Percentiles rank a stretch among this genome's conserved stretches.
Conservation (phyloP, 257 asterid species). For the Solanum pimpinellifolium region DNA sequence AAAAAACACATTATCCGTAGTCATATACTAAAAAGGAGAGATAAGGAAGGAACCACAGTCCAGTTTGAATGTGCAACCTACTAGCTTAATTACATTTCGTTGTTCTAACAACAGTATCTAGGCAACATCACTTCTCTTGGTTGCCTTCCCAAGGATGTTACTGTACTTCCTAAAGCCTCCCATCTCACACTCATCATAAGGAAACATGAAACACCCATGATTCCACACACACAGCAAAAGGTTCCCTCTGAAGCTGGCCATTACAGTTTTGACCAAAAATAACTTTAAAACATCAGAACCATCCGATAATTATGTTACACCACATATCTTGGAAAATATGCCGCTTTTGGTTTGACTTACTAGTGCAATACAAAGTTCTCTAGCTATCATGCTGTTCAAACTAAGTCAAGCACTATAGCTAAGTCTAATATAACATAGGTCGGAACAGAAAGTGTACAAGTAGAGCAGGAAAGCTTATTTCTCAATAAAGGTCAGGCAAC, state of each 20-base stretch:
- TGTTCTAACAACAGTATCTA: neutral
- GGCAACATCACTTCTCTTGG: neutral
- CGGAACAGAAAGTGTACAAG: neutral
- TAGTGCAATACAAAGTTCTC: neutral
- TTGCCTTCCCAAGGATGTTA: neutral
- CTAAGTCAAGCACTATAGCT: neutral
- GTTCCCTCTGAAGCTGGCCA: neutral
- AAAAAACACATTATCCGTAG: neutral
- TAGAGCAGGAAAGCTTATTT: neutral
- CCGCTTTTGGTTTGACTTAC: neutral
- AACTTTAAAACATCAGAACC: neutral
- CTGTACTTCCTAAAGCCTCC: neutral
- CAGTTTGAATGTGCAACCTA: neutral
- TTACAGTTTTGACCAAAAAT: neutral
- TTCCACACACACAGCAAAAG: neutral
- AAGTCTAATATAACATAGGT: neutral
- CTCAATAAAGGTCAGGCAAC: neutral
- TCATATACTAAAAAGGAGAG: neutral
- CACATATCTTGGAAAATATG: neutral
- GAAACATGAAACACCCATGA: neutral
- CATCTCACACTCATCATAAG: neutral
- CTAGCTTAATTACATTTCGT: neutral
- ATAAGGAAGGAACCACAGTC: neutral
- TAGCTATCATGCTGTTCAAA: neutral
- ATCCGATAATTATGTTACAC: neutral